Evolutionary conservation across 768 basidiomycete species (phyloP).

Genomic region (Russula sp.): DNA sequence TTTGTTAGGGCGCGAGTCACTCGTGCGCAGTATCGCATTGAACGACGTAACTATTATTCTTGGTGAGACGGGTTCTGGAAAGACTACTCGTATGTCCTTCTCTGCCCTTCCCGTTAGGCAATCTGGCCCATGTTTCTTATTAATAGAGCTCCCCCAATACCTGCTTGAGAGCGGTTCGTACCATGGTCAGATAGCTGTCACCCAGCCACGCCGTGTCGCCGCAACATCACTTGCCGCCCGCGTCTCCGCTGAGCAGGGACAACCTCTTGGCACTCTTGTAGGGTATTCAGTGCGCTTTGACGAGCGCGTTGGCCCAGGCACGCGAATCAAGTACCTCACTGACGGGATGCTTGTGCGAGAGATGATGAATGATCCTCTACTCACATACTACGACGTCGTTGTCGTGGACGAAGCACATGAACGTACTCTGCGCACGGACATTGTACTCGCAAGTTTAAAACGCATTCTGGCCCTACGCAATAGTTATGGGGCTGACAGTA

Average conservation of each 20-base stretch:
- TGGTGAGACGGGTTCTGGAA: conserved; percentile 97
- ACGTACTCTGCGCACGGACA: conserved; percentile 88
- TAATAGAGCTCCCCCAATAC: conserved; percentile 92
- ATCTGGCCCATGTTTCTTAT: conserved; percentile 5
- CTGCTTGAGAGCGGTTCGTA: conserved; percentile 78
- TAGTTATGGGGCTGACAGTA: conserved; percentile 41
- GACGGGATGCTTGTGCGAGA: conserved; percentile 98
- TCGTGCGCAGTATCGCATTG: conserved; percentile 66
- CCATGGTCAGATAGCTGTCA: conserved; percentile 79
- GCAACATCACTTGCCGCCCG: conserved; percentile 92
- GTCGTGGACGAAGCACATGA: conserved; percentile 98
- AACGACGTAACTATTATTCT: conserved; percentile 87
- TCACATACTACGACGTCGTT: conserved; percentile 82
- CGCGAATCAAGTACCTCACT: conserved; percentile 93
- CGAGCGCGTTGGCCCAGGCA: conserved; percentile 65
- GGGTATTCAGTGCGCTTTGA: conserved; percentile 98
- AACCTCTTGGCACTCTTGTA: conserved; percentile 68
- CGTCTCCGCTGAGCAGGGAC: conserved; percentile 81
- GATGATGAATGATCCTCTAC: conserved; percentile 70
- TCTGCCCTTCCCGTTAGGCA: neutral
- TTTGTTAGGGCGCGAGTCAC: conserved; percentile 58
- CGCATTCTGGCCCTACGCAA: conserved; percentile 71
- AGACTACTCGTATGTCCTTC: conserved; percentile 84
- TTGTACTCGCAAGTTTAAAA: conserved; percentile 89
- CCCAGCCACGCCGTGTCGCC: conserved; percentile 93